Conservation (phyloP, 2,329 filamentous ascomycete genomes). For the Trichoderma afroharzianum region DNA sequence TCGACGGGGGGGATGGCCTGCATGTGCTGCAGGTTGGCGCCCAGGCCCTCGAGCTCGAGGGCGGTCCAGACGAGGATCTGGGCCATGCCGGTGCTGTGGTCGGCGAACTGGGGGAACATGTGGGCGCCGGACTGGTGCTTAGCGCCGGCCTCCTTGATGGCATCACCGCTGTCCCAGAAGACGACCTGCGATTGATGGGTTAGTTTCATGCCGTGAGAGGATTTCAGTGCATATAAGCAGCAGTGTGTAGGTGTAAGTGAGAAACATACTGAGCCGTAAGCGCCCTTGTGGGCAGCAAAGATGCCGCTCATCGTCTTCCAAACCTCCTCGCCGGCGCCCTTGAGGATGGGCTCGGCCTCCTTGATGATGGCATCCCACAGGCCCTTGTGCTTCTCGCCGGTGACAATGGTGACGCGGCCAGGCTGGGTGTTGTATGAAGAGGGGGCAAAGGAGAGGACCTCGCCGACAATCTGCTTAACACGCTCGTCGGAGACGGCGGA, state of each 20-base stretch:
- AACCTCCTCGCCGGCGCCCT: slow-evolving; percentile 56
- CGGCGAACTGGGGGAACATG: slow-evolving; percentile 72
- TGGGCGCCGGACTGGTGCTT: slow-evolving; percentile 72
- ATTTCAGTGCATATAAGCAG: no score
- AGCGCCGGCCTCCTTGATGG: slow-evolving; percentile 62
- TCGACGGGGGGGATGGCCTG: slow-evolving; percentile 79
- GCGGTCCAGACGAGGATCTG: slow-evolving; percentile 78
- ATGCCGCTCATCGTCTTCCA: slow-evolving; percentile 51
- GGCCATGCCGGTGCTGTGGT: slow-evolving; percentile 73
- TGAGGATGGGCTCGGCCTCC: slow-evolving; percentile 24
- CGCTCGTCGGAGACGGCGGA: slow-evolving; percentile 49
- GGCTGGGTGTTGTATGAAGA: slow-evolving; percentile 87
- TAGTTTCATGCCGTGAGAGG: not conserved
- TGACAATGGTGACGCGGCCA: slow-evolving; percentile 72
- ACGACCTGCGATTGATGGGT: slow-evolving; percentile 48
- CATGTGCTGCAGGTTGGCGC: slow-evolving; percentile 90
- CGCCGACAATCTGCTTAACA: slow-evolving; percentile 62
- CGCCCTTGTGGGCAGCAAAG: slow-evolving; percentile 59
- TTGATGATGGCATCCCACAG: slow-evolving; percentile 74
- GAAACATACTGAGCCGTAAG: slow-evolving; percentile 80
- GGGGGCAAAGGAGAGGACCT: slow-evolving; percentile 65
- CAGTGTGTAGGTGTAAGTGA: not conserved
- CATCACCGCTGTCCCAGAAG: slow-evolving; percentile 76
- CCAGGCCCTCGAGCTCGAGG: slow-evolving; percentile 78
- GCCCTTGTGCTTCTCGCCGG: slow-evolving; percentile 79